Evolutionary conservation across 345 rosid species (phyloP), one percentile per base, ranked within the genome.

Genomic region (Erucastrum elatum): DNA sequence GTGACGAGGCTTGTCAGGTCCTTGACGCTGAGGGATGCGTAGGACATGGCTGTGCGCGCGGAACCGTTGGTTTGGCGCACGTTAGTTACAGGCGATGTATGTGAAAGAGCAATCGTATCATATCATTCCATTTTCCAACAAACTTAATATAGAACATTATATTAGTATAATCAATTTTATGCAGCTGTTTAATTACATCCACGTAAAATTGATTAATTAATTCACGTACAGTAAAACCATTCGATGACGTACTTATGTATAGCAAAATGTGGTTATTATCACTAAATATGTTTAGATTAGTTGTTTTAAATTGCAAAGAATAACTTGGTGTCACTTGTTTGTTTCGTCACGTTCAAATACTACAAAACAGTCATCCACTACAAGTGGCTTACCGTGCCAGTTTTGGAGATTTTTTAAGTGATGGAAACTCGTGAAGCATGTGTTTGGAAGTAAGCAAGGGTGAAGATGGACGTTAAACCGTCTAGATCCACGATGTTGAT

Each of bases 21-120:
- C 71, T 79, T 79, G 79, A 79, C 78, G 82, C 82, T 79, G 6
- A 74, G 79, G n/a, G 82, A 79, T 37, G 82, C 82, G 75, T 79
- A 79, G 66, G 82, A 79, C 82, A 79, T 79, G 59, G 68, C 63
- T 73, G 3, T 44, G 72, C 63, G 56, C 68, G 56, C 21, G 21
- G 8, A 51, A 8, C 49, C 49, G 49, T 41, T 41, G 13, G 55
- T 46, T 29, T 12, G 25, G 66, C 67, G 72, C 71, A 77, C 71
- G 63, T 70, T 27, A 63, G 39, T 35, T 35, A 34, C 39, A 34
- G 7, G 37, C 6, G 1, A 33, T 41, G 53, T 46, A 46, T 13
- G 53, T 3, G 46, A 39, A 39, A 3, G 46, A 39, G 46, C 46
- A 39, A 9, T 39, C 46, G 46, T 39, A 39, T 10, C 46, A 9